phyloP scores from a whole-genome alignment of 1,139 yeast genomes.

The Nakaseomyces delphensis region DNA sequence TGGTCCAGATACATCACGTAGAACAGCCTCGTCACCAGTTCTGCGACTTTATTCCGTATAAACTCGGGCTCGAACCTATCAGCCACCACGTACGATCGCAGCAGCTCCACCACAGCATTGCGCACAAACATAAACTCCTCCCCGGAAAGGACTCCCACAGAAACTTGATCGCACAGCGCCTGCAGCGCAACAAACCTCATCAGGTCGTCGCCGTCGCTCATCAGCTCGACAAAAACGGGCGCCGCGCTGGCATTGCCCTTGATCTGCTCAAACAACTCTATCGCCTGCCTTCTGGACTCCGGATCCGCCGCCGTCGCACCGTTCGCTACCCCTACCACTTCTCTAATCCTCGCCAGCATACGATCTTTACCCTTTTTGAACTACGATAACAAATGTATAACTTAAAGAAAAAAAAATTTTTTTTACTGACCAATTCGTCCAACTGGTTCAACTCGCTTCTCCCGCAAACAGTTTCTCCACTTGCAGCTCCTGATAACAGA shows the following conservation, averaged over 20 bases:
- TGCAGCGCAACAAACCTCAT: slow-evolving; percentile 74
- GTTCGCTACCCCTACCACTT: slow-evolving; percentile 86
- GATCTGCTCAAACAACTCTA: slow-evolving; percentile 66
- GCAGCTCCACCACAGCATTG: slow-evolving; percentile 37
- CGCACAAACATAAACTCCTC: slow-evolving; percentile 30
- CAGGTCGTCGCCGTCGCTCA: slow-evolving; percentile 45
- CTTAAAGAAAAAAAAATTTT: too few relatives aligned
- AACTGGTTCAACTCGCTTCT: too few relatives aligned
- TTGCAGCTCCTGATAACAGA: too few relatives aligned
- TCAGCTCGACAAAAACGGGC: slow-evolving; percentile 60
- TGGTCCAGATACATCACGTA: slow-evolving; percentile 49
- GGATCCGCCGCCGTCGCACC: slow-evolving; percentile 60
- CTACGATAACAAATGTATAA: too few relatives aligned
- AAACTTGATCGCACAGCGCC: slow-evolving; percentile 56
- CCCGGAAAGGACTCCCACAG: slow-evolving; percentile 19
- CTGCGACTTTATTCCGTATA: slow-evolving; percentile 72
- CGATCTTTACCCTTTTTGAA: too few relatives aligned
- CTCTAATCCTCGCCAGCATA: slow-evolving; percentile 84
- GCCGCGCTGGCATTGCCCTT: slow-evolving; percentile 74
- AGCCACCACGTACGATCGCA: slow-evolving; percentile 29
- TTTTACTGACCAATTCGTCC: too few relatives aligned
- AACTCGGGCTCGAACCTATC: slow-evolving; percentile 45
- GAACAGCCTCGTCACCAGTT: slow-evolving; percentile 62
- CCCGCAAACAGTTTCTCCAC: too few relatives aligned
- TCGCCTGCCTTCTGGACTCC: slow-evolving; percentile 69